Evolutionary conservation across 2,329 filamentous ascomycete genomes (phyloP).

Genomic region (Thelonectria olida): DNA sequence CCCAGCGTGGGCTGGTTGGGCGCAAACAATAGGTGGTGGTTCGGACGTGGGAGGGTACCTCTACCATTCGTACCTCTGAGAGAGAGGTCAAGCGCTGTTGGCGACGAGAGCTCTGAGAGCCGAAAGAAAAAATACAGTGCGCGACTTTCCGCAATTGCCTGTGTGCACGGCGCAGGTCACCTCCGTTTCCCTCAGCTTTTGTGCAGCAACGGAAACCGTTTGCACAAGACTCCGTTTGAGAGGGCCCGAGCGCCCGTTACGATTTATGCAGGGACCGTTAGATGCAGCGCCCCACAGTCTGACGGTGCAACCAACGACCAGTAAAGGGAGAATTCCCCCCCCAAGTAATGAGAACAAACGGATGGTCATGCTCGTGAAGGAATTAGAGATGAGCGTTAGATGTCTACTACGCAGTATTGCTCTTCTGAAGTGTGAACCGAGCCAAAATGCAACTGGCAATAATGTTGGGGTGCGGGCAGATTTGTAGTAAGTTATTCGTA

Average conservation of each 20-base stretch:
- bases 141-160: background rate
- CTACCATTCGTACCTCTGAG: background rate
- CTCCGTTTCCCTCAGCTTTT: background rate
- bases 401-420: too few relatives aligned
- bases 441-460: background rate
- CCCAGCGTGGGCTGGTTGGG: too few relatives aligned
- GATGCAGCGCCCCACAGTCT: background rate
- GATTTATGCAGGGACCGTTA: background rate
- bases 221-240: background rate
- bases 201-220: background rate
- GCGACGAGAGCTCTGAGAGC: too few relatives aligned
- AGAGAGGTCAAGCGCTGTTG: background rate
- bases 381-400: background rate
- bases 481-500: background rate
- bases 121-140: background rate
- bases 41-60: background rate
- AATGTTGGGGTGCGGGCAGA: too few relatives aligned
- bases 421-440: too few relatives aligned
- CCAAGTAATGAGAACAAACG: background rate
- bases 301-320: background rate
- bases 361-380: background rate
- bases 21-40: too few relatives aligned
- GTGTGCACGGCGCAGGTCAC: background rate
- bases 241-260: background rate
- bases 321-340: background rate